Conservation (phyloP, 23 red algal genomes). For the Gracilaria caudata region DNA sequence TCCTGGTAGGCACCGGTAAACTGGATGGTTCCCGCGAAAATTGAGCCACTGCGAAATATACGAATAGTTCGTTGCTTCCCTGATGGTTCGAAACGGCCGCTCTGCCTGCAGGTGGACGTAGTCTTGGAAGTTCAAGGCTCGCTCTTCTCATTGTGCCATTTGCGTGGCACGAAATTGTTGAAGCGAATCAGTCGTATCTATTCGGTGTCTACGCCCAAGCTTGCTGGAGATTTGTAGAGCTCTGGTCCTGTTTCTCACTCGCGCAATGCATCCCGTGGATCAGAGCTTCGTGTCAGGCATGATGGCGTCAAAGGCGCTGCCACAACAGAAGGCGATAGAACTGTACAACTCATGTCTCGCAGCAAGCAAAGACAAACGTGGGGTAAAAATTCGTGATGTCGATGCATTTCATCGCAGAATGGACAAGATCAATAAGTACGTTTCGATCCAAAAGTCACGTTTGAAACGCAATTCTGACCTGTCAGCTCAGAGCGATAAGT, state of each 20-base stretch:
- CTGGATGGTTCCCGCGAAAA: constrained; percentile 2
- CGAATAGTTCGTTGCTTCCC: too few species aligned
- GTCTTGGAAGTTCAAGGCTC: too few species aligned
- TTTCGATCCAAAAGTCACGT: background rate
- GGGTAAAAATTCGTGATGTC: constrained; percentile 26
- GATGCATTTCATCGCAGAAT: constrained; percentile 30
- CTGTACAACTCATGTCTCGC: constrained; percentile 32
- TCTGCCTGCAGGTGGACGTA: too few species aligned
- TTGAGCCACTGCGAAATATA: too few species aligned
- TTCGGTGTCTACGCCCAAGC: background rate
- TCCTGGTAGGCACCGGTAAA: too few species aligned
- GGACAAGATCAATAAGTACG: constrained; percentile 58
- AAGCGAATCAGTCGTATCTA: background rate
- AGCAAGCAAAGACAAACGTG: background rate
- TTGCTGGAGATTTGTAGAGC: background rate
- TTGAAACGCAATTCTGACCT: background rate
- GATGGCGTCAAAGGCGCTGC: constrained; percentile 30
- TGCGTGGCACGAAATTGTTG: too few species aligned
- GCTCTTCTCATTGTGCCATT: too few species aligned
- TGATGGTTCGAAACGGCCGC: too few species aligned
- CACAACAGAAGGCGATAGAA: constrained; percentile 31
- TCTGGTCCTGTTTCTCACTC: background rate
- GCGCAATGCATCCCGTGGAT: constrained; percentile 26
- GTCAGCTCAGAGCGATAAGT: constrained; percentile 2
- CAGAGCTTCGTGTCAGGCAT: constrained; percentile 35